Base-by-base conservation (phyloP, 495 filamentous ascomycete species). In the Hypoxylon lenormandii region DNA sequence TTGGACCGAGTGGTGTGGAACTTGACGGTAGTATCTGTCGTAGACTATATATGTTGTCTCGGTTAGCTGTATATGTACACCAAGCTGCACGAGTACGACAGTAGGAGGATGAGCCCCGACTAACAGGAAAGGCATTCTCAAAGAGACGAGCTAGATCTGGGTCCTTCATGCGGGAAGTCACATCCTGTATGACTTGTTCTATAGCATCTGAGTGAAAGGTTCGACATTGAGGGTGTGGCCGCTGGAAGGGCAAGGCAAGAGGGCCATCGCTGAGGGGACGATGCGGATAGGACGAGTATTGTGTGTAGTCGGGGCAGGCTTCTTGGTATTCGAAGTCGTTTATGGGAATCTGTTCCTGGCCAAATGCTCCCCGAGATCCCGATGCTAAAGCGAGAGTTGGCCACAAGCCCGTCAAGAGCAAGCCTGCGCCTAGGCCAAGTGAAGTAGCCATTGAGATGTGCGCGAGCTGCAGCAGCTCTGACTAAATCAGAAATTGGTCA, bases 81-180 rank as follows among this genome's bases (percentile, higher is more conserved):
- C 11, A 4, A 36, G 26, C 50, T 30, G 60, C 23, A 63, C 51
- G 51, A 6, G 61, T 70, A 19, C 48, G 49, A 70, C 56, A 36
- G 55, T 8, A 12, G 50, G 2, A 2, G n/a, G 18, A 21, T 43
- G 2, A 16, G 38, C 2, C 26, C 38, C 13, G 30, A 74, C 74
- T 74, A 30, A 76, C 74, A 4, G 95, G 95, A 70, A 94, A 98
- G n/a, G 94, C 90, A 74, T 99, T 99, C 61, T 95, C 92, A 75
- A 99, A 99, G 5, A 99, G 80, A 30, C 94, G 88, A 3, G 95
- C 93, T 10, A 99, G 86, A 74, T 98, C 96, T 54, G 89, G 89
- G 74, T 97, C 91, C 37, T 88, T 84, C 83, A 98, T 91, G 36
- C 87, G 88, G 28, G 84, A 83, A 3, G 88, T 94, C 47, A 98